These are phyloP conservation scores for Artemisia annua DNA, from an alignment of 129 eudicot genomes.

Conservation along the genomic window DNA sequence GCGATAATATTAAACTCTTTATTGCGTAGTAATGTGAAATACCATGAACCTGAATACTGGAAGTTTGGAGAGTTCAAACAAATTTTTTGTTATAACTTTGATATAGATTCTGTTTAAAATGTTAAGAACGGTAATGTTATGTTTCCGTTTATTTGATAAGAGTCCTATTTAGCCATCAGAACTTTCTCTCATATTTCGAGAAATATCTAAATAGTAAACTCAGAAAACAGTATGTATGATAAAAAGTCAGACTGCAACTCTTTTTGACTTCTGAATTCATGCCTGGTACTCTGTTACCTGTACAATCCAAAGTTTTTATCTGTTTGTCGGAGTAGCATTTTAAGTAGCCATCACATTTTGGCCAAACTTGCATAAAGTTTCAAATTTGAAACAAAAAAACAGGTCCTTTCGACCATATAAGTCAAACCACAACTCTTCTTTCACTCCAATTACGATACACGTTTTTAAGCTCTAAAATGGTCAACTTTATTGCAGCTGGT, in stretches of 20 bases:
- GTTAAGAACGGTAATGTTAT: background rate
- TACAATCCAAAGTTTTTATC: background rate
- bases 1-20: no score
- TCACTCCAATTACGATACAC: background rate
- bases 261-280: background rate
- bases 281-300: background rate
- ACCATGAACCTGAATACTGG: no score
- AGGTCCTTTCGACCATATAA: constrained; percentile 11
- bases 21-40: no score
- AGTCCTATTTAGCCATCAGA: background rate
- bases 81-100: constrained; percentile 1
- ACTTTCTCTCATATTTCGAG: background rate
- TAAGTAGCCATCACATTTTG: no score
- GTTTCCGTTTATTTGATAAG: background rate
- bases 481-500: no score
- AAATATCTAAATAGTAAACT: background rate
- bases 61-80: background rate
- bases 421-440: constrained; percentile 19
- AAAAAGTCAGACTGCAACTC: background rate
- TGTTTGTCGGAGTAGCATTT: background rate
- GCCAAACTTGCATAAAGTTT: background rate
- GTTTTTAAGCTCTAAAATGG: no score
- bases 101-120: background rate
- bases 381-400: background rate
- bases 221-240: background rate